Base-by-base conservation (phyloP, 345 rosid species). In the Hibiscus mutabilis region DNA sequence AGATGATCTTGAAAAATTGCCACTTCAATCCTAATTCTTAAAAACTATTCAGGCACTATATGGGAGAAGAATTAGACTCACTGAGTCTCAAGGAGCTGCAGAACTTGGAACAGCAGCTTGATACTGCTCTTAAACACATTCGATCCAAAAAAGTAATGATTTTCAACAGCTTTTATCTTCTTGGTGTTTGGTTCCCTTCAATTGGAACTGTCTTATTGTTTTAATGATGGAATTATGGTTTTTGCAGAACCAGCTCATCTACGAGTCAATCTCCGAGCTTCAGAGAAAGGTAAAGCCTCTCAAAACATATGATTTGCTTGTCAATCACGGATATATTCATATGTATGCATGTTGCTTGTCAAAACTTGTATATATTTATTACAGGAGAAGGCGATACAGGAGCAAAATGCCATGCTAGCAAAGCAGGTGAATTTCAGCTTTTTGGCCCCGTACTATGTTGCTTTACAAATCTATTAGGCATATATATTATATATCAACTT, bases 41-140 rank as follows among this genome's bases (percentile, higher is more conserved):
- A 40, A 49, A 49, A 49, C 53, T 49, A 4, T 29, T 5, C 61
- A 93, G 97, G 88, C 90, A 94, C 74, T 88, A 87, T 73, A 61
- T 83, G 89, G 98, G 98, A 49, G 93, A 91, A 79, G 92, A 90
- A 57, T 80, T 94, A 46, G 90, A 84, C 61, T 80, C 87, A 19
- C 37, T 90, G 83, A 82, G 82, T 64, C 78, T 82, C 70, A 91
- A 86, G 74, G 96, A 94, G 73, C 84, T 94, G 5, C 94, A 88
- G 58, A 86, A 87, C 77, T 74, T 94, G 78, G 98, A 94, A 85
- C 96, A 88, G 77, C 98, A 94, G 82, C 92, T 91, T 71, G 96
- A 94, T 63, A 80, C 84, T 77, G 90, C 90, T 70, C 92, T 94
- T 37, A 91, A 91, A 76, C 91, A 84, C 73, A 84, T 91, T 65